These are phyloP conservation scores for Rhodotorula sp. DNA, from an alignment of 1,284 basidiomycete species.

Conservation along the genomic window DNA sequence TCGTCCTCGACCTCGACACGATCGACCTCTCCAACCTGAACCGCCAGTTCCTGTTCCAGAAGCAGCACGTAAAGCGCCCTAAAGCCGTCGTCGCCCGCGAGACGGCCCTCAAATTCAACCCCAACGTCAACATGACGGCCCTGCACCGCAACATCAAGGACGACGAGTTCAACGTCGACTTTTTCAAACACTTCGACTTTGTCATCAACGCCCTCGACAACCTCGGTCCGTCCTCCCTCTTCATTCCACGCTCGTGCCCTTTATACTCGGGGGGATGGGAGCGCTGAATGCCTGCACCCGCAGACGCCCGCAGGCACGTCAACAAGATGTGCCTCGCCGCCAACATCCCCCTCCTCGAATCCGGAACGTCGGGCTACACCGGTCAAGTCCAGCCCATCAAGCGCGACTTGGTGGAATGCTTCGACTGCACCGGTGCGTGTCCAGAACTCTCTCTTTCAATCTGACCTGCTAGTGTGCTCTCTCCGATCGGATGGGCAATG, in stretches of 20 bases:
- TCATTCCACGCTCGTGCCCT: no score
- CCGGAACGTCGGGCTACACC: slow-evolving; percentile 92
- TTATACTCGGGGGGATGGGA: no score
- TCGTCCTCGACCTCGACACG: slow-evolving; percentile 84
- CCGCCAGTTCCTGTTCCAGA: slow-evolving; percentile 94
- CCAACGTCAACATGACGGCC: slow-evolving; percentile 79
- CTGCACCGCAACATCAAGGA: slow-evolving; percentile 97
- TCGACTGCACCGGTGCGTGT: slow-evolving; percentile 65
- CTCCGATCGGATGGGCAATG: background rate
- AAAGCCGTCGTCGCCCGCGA: slow-evolving; percentile 89
- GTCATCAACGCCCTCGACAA: slow-evolving; percentile 97
- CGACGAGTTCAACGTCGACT: slow-evolving; percentile 79
- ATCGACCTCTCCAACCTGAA: slow-evolving; percentile 99
- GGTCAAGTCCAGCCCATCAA: slow-evolving; percentile 65
- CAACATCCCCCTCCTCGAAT: slow-evolving; percentile 86
- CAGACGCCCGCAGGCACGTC: slow-evolving; percentile 84
- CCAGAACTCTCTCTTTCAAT: no score
- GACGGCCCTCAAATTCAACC: slow-evolving; percentile 87
- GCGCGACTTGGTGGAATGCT: slow-evolving; percentile 80
- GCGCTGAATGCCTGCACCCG: no score
- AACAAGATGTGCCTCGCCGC: slow-evolving; percentile 97
- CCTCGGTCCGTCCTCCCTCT: slow-evolving; percentile 55
- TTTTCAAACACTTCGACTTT: slow-evolving; percentile 86
- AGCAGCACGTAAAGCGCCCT: slow-evolving; percentile 95
- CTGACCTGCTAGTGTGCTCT: background rate